A percentile compares a stretch with the other conserved stretches of the same genome.
Conservation (phyloP, 345 rosid species). For the Passiflora organensis region DNA sequence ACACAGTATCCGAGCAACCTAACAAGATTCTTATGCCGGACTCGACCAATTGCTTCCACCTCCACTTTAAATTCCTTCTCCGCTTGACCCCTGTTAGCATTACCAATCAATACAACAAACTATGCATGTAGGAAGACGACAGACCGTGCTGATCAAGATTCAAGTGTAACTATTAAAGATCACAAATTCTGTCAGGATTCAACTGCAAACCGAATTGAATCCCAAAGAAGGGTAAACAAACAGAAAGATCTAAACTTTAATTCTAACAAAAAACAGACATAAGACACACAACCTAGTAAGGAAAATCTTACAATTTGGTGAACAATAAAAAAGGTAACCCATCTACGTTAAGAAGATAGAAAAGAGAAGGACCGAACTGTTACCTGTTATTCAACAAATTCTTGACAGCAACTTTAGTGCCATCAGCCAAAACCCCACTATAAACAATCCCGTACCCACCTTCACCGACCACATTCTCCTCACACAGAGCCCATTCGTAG, state of each 20-base stretch:
- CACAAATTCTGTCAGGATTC: too few species aligned
- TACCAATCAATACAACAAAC: background rate
- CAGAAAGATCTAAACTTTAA: too few species aligned
- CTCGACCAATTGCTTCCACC: constrained; percentile 91
- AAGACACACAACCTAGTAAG: too few species aligned
- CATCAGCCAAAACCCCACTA: constrained; percentile 66
- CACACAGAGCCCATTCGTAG: constrained; percentile 75
- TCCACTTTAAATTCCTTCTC: constrained; percentile 97
- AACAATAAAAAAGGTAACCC: too few species aligned
- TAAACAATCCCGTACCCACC: constrained; percentile 98
- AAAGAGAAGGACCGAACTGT: too few species aligned
- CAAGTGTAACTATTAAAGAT: too few species aligned
- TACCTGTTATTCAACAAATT: constrained; percentile 89
- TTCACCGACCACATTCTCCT: constrained; percentile 93
- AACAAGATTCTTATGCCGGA: constrained; percentile 89
- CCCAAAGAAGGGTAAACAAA: too few species aligned
- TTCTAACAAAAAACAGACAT: background rate
- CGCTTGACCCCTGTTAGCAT: constrained; percentile 75
- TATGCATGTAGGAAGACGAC: too few species aligned
- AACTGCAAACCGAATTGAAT: too few species aligned
- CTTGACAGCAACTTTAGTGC: constrained; percentile 81
- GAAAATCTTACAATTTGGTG: too few species aligned
- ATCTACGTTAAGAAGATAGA: too few species aligned
- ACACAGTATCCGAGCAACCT: constrained; percentile 86
- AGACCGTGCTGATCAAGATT: too few species aligned